Evolutionary conservation across 2,329 filamentous ascomycete genomes (phyloP).

Genomic region (Dothideomycetes sp.): DNA sequence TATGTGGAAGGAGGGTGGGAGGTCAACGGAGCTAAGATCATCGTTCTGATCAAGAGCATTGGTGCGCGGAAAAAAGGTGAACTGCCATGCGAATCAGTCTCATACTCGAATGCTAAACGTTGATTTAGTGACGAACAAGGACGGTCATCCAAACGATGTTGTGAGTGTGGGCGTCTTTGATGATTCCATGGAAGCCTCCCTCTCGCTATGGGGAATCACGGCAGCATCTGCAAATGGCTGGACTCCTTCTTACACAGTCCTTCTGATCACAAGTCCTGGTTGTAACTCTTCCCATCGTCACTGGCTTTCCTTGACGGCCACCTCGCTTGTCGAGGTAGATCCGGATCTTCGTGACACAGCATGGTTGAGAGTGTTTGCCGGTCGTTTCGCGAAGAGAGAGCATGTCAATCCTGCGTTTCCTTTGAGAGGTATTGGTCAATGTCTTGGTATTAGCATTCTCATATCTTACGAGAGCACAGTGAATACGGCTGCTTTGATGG

Average conservation of each 20-base stretch:
- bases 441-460: neutral
- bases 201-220: slow-evolving; percentile 46
- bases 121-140: slow-evolving; percentile 35
- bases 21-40: slow-evolving; percentile 37
- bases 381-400: slow-evolving; percentile 37
- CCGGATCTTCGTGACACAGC: slow-evolving; percentile 42
- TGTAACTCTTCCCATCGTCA: slow-evolving; percentile 21
- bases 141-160: slow-evolving; percentile 32
- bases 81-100: neutral
- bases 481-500: neutral
- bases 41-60: slow-evolving; percentile 49
- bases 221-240: slow-evolving; percentile 29
- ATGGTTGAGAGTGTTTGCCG: slow-evolving; percentile 42
- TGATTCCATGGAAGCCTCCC: slow-evolving; percentile 40
- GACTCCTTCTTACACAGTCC: slow-evolving; percentile 36
- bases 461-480: neutral
- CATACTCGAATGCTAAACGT: neutral
- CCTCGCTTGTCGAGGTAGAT: slow-evolving; percentile 44
- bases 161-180: slow-evolving; percentile 46
- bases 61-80: slow-evolving; percentile 39
- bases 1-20: slow-evolving; percentile 47
- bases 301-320: slow-evolving; percentile 22
- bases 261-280: slow-evolving; percentile 39
- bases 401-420: slow-evolving; percentile 38
- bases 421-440: slow-evolving; percentile 16